These are phyloP conservation scores for Globisporangium recalcitrans DNA, from an alignment of 352 stramenopile genomes.

Conservation along the genomic window DNA sequence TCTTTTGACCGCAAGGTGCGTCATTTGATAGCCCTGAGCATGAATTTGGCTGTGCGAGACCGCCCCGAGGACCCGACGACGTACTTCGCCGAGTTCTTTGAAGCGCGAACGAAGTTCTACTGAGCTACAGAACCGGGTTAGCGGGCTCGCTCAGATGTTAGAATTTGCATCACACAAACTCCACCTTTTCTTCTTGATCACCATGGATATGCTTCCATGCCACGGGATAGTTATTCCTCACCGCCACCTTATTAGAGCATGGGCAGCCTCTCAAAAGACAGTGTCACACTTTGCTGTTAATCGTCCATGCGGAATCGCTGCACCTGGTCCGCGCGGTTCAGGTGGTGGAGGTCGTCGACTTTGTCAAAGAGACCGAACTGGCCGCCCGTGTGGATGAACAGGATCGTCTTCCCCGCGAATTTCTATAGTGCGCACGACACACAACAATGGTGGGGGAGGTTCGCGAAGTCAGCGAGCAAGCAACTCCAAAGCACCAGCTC, in stretches of 20 bases:
- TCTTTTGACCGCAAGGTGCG: slow-evolving; percentile 81
- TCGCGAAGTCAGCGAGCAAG: no score
- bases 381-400: slow-evolving; percentile 91
- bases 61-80: slow-evolving; percentile 39
- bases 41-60: slow-evolving; percentile 58
- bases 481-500: no score
- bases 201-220: neutral
- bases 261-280: neutral
- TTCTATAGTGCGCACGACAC: slow-evolving; percentile 33
- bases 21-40: slow-evolving; percentile 55
- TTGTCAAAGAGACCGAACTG: slow-evolving; percentile 92
- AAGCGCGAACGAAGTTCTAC: slow-evolving; percentile 64
- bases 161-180: neutral
- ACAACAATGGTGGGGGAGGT: neutral
- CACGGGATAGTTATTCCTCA: neutral
- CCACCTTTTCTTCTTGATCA: neutral
- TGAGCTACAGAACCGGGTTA: slow-evolving; percentile 14
- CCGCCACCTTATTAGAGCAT: neutral
- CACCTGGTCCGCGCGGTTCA: slow-evolving; percentile 45
- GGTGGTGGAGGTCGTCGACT: slow-evolving; percentile 54
- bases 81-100: slow-evolving; percentile 69
- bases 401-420: slow-evolving; percentile 75
- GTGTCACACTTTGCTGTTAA: no score
- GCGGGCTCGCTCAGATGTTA: neutral
- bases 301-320: slow-evolving; percentile 58